Conservation (phyloP, 176 grass and related monocot genomes). For the Raddia guianensis region DNA sequence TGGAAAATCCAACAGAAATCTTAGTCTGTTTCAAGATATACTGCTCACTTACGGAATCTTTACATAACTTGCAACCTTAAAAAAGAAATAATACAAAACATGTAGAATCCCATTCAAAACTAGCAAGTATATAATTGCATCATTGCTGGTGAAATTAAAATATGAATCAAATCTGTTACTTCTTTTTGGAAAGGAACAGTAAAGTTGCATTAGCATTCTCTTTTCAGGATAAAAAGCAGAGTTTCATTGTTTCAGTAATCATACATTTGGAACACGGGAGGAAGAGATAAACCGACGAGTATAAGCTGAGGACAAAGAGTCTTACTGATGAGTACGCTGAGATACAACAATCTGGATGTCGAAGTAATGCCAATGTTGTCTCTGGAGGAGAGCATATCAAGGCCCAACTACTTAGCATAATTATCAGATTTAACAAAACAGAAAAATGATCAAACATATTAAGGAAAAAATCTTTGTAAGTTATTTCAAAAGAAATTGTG, state of each 20-base stretch:
- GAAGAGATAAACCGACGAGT: background rate
- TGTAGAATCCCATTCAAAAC: background rate
- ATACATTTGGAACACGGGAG: slow-evolving; percentile 4
- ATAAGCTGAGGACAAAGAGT: slow-evolving; percentile 27
- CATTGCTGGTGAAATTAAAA: background rate
- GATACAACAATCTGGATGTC: slow-evolving; percentile 98
- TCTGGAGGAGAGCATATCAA: slow-evolving; percentile 58
- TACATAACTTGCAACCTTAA: background rate
- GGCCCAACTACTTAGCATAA: slow-evolving; percentile 10
- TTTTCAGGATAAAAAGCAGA: slow-evolving; percentile 8
- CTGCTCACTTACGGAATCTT: background rate
- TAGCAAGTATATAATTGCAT: background rate
- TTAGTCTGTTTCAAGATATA: slow-evolving; percentile 15
- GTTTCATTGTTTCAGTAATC: slow-evolving; percentile 9
- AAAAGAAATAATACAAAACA: background rate
- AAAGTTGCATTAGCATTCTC: slow-evolving; percentile 24
- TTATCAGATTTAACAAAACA: background rate
- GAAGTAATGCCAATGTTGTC: slow-evolving; percentile 90
- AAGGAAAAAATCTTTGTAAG: background rate
- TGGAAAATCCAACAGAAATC: slow-evolving; percentile 22
- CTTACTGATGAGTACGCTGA: slow-evolving; percentile 95
- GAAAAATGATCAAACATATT: background rate
- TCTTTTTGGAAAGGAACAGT: background rate
- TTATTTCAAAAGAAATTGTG: background rate
- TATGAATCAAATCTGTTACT: background rate